Evolutionary conservation across 305 asterid genomes (phyloP), one percentile per base, ranked within the genome.

Genomic region (Fraxinus baroniana): DNA sequence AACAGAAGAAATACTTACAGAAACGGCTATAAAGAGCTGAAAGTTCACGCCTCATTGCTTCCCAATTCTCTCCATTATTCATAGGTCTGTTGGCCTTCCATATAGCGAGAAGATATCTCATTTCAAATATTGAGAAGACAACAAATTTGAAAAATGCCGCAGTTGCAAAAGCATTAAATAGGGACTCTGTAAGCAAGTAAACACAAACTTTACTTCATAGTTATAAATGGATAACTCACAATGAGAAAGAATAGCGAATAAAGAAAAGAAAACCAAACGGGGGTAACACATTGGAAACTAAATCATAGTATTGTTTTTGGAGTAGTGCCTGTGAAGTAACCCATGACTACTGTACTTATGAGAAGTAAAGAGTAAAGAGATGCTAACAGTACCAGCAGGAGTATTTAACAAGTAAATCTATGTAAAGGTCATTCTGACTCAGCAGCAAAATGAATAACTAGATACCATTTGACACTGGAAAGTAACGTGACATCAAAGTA

Each of bases 101-200:
- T 87, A 97, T 94, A 15, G 98, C 97, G 70, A 97, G 98, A 81
- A 97, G 98, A 88, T 94, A 94, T 70, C 98, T 91, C 99, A 97
- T 97, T 91, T 97, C 99, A 84, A 97, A 97, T 83, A 97, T 93
- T 46, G 99, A 97, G 90, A 97, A 97, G 83, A 97, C 99, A 79
- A 97, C 99, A 81, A 97, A 97, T 89, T 97, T 97, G 96, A 97
- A 97, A 88, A 97, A 94, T 82, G 99, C 98, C 78, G 98, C 99
- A 3, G 99, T 97, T 46, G 99, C 99, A 84, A 97, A 97, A 68
- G 99, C 98, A 87, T 97, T 97, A 87, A 97, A 97, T 41, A 97
- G 89, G 74, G 99, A 97, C 85, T 97, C 99, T 97, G 97, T 78
- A 86, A 84, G 71, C 17, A 86, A 80, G 71, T 41, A 85, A 86